phyloP scores from a whole-genome alignment of 2,329 filamentous ascomycete genomes.

The Colletotrichum tabaci region DNA sequence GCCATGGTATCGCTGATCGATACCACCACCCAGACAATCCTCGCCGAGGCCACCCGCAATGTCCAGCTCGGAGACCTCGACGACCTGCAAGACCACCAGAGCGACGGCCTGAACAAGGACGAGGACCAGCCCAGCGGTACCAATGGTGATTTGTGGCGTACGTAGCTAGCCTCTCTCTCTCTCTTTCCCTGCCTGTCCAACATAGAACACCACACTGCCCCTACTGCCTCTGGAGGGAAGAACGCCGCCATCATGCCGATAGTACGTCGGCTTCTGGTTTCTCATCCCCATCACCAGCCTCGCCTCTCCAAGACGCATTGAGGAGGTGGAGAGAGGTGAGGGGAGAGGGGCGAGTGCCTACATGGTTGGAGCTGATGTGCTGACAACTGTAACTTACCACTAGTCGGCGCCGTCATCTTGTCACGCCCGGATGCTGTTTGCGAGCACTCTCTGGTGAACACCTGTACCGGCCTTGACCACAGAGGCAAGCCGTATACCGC shows the following conservation, averaged over 20 bases:
- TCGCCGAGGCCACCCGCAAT: conserved; percentile 66
- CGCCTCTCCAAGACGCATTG: background rate
- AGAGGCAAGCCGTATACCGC: conserved; percentile 48
- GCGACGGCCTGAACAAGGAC: conserved; percentile 13
- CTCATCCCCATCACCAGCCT: background rate
- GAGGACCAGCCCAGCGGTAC: conserved; percentile 24
- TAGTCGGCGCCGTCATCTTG: conserved; percentile 46
- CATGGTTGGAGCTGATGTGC: conserved; percentile 20
- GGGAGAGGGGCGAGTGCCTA: background rate
- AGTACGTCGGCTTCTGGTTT: background rate
- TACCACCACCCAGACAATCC: conserved; percentile 61
- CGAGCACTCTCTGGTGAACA: conserved; percentile 47
- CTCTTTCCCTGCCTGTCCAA: no score
- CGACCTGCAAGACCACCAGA: background rate
- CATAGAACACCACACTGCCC: background rate
- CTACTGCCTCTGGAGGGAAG: background rate
- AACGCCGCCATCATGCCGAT: background rate
- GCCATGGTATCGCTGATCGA: conserved; percentile 66
- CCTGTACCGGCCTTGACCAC: conserved; percentile 46
- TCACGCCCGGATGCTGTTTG: conserved; percentile 53
- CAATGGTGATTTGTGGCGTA: conserved; percentile 53
- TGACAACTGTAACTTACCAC: conserved; percentile 7
- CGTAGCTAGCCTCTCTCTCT: conserved; percentile 43
- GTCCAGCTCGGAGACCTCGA: conserved; percentile 56
- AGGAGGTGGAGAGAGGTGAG: background rate